Evolutionary conservation across 78 protist genomes (phyloP).

Genomic region (Dictyostelium brefeldianum): DNA sequence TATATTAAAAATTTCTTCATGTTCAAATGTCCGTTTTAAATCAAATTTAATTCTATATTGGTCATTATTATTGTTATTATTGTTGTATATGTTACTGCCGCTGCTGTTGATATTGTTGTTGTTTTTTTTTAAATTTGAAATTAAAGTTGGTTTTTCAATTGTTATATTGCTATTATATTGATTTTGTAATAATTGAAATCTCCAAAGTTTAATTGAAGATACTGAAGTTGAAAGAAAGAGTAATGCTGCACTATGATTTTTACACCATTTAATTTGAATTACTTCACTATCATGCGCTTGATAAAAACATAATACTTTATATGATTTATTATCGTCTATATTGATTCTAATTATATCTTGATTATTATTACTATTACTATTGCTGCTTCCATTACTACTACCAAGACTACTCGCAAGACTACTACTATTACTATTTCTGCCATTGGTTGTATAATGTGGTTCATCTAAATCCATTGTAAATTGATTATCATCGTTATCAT

Average conservation of each 20-base stretch:
- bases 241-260: conserved; percentile 5
- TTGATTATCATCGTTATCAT: neutral
- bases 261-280: conserved; percentile 64
- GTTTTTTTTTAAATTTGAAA: neutral
- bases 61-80: neutral
- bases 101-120: neutral
- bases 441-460: neutral
- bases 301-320: conserved; percentile 35
- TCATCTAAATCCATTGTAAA: conserved; percentile 17
- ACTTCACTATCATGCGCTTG: conserved; percentile 74
- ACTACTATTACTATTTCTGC: neutral
- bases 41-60: conserved; percentile 23
- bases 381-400: neutral
- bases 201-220: conserved; percentile 47
- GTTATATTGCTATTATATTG: neutral
- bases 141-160: neutral
- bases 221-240: conserved; percentile 52
- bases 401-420: neutral
- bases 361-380: neutral
- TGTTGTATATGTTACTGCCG: neutral
- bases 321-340: conserved; percentile 1
- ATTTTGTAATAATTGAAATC: conserved; percentile 39
- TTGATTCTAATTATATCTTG: neutral
- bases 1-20: conserved; percentile 70
- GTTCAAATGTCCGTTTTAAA: conserved; percentile 45